These are phyloP conservation scores for Anisogramma anomala DNA, from an alignment of 2,329 filamentous ascomycete genomes.

Conservation along the genomic window DNA sequence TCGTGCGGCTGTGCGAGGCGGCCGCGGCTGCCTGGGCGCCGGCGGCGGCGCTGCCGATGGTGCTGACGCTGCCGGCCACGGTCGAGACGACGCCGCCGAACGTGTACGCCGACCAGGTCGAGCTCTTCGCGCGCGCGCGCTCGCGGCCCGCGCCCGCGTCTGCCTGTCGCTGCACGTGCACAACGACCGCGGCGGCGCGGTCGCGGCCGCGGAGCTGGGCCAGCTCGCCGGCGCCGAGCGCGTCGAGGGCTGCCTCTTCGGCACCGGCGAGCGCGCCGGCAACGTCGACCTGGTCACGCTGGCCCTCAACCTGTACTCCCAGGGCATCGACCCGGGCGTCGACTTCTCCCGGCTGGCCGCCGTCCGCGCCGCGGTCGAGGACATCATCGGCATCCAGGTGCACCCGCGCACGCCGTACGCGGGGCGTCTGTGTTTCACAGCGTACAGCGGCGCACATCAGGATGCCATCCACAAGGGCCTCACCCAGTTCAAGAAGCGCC, in stretches of 20 bases:
- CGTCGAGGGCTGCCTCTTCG: constrained; percentile 88
- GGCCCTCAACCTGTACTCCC: constrained; percentile 90
- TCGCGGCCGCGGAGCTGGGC: constrained; percentile 80
- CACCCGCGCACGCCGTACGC: constrained; percentile 85
- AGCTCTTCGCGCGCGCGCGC: constrained; percentile 85
- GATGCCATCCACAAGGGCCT: constrained; percentile 95
- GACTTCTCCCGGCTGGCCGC: constrained; percentile 84
- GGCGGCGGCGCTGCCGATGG: constrained; percentile 65
- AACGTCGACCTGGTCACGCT: constrained; percentile 93
- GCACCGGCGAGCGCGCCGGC: constrained; percentile 89
- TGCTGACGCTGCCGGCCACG: constrained; percentile 94
- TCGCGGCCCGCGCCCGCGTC: constrained; percentile 74
- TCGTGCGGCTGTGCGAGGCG: constrained; percentile 73
- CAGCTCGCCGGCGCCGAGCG: constrained; percentile 95
- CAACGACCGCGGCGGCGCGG: constrained; percentile 84
- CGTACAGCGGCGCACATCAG: constrained; percentile 86
- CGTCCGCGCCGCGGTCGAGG: constrained; percentile 81
- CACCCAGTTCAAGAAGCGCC: constrained; percentile 51
- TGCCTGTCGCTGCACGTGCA: constrained; percentile 86
- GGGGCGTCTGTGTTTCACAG: constrained; percentile 77
- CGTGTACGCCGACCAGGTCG: constrained; percentile 89
- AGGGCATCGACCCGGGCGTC: constrained; percentile 72
- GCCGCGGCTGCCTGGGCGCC: constrained; percentile 93
- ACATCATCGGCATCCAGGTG: constrained; percentile 87
- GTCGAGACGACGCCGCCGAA: constrained; percentile 94